Evolutionary conservation across 495 filamentous ascomycete species (phyloP), one percentile per base, ranked within the genome.

Genomic region (Aspergillus coremiiformis): DNA sequence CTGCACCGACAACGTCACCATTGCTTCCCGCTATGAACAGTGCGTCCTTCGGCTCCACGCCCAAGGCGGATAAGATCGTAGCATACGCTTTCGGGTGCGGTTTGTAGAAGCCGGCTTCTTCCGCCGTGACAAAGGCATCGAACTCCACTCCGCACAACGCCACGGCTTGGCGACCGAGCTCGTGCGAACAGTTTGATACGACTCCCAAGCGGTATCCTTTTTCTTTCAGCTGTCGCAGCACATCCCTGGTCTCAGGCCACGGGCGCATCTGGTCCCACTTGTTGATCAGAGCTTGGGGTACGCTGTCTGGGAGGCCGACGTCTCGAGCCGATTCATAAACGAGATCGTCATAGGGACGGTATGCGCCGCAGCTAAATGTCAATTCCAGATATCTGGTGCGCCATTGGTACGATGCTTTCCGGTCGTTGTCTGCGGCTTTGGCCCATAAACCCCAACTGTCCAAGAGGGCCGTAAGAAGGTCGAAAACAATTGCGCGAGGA

Each of bases 21-120:
- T 60, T 58, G 48, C 66, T 69, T 3, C 66, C 66, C 4, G 64
- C 66, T 46, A 67, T 64, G 37, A 69, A 69, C 23, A 69, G 49
- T 14, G 43, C 64, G 10, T 69, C 66, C 22, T 44, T 26, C 3
- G 64, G 44, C n/a, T 59, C 30, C 22, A 62, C 57, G 5, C 48
- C 47, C n/a, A 66, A 32, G 0, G 37, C 24, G 3, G 41, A 35
- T 2, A 69, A 45, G 39, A 67, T 56, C 27, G 51, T 52, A 2
- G 39, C 47, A 35, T 69, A 69, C 10, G 66, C 61, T n/a, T 58
- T 22, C 9, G 47, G 56, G 21, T 47, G 58, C 24, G 66, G 66
- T 35, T 69, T 67, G 35, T 67, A 69, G 24, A 60, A 67, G 10
- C 62, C 62, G 12, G 54, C 62, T 41, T 67, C 60, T 33, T 69